phyloP scores from a whole-genome alignment of 208 protist genomes.

The Leishmania major region DNA sequence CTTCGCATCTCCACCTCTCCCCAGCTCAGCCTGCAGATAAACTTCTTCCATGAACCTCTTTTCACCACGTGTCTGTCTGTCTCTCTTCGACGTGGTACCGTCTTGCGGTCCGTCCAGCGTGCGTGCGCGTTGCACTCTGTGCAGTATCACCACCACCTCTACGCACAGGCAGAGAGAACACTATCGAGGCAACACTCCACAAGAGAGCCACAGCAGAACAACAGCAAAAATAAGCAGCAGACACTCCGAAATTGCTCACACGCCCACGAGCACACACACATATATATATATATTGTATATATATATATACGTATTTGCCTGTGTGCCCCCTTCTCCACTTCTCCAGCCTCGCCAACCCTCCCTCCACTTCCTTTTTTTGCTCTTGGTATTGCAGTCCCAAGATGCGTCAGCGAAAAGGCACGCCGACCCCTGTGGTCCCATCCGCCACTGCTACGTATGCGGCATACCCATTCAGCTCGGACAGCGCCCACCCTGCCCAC shows the following conservation, averaged over 20 bases:
- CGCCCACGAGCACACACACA: no score
- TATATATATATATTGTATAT: no score
- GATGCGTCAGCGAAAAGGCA: slow-evolving; percentile 12
- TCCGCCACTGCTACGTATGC: not conserved
- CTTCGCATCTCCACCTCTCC: not conserved
- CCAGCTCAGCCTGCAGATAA: not conserved
- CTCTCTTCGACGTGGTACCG: not conserved
- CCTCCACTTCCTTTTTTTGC: not conserved
- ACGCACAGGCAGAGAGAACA: not conserved
- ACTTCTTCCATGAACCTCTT: not conserved
- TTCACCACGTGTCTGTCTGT: not conserved
- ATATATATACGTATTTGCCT: not conserved
- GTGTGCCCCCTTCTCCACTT: not conserved
- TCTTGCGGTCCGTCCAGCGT: not conserved
- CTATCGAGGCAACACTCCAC: not conserved
- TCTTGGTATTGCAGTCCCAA: not conserved
- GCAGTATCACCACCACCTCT: not conserved
- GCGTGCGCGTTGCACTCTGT: not conserved
- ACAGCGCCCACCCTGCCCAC: not conserved
- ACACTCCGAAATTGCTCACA: no score
- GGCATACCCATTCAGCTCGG: not conserved
- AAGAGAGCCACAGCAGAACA: not conserved
- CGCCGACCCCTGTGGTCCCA: not conserved
- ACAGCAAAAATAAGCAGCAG: no score
- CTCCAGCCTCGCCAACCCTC: not conserved